Base-by-base conservation (phyloP, 2,329 filamentous ascomycete species). In the Dactylellina haptotyla region DNA sequence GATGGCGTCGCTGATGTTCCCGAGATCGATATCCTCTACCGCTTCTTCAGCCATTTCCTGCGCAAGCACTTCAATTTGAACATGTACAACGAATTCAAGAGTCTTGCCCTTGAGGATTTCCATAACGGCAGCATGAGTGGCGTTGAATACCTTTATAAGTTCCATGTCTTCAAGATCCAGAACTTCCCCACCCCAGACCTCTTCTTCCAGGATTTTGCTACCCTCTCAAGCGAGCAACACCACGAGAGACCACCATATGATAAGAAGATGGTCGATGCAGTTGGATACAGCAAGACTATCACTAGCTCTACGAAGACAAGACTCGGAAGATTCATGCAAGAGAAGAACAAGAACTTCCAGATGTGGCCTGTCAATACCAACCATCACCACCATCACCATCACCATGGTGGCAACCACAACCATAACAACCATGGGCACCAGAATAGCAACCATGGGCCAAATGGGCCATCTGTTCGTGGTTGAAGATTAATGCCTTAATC, bases 81-180 rank as follows among this genome's bases (percentile, higher is more conserved):
- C 79, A 90, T 93, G 87, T 93, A 93, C 82, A 83, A 87, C 79
- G 90, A 93, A 80, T 92, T 93, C 82, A 87, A 87, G 75, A 82
- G 83, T 77, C 84, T 86, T 79, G 90, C 90, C 63, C 82, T 89
- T 74, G 87, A 89, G 79, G 90, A 93, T 81, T 83, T 85, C 63
- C 80, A 84, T 75, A 83, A 83, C 77, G 81, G 82, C 78, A 84
- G 84, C 71, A 82, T 83, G 70, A 82, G 82, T 75, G 90, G 90
- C 53, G 82, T 90, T 78, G 84, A 84, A 69, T 86, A 86, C 79
- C 82, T 92, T 63, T 82, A 90, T 77, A 85, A 85, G 50, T 91
- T 88, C 80, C 91, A 91, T 80, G 84, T 75, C 3, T 66, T 76
- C 59, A 73, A 75, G 45, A 70, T 75, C 25, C 76, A 76, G 43